These are phyloP conservation scores for Wallacemonas sp. DNA, from an alignment of 208 protist genomes.

Conservation along the genomic window DNA sequence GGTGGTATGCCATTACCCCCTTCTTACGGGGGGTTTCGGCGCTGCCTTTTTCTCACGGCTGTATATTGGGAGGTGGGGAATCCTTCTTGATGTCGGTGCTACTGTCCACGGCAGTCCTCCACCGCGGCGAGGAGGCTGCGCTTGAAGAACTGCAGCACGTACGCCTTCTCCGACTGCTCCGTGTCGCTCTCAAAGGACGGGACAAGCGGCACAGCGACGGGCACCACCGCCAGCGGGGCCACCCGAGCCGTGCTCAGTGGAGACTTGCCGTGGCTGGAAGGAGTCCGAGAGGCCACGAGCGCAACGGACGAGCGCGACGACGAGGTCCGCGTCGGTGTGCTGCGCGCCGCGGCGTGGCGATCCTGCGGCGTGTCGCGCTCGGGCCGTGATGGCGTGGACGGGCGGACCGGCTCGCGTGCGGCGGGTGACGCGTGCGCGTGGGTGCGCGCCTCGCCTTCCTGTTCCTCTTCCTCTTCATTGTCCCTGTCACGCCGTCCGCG, in stretches of 20 bases:
- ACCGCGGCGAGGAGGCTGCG: conserved; percentile 5
- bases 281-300: background rate
- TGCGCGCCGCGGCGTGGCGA: no score
- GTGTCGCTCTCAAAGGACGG: background rate
- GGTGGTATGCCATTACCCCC: no score
- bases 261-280: background rate
- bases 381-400: background rate
- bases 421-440: background rate
- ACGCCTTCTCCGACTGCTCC: conserved; percentile 5
- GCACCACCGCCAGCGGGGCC: background rate
- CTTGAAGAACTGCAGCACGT: conserved; percentile 4
- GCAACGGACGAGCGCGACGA: background rate
- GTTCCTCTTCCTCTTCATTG: no score
- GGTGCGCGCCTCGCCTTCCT: no score
- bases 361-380: no score
- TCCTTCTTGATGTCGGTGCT: background rate
- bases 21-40: no score
- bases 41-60: no score
- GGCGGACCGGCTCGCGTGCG: background rate
- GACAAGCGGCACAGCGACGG: background rate
- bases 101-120: background rate
- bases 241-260: background rate
- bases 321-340: background rate
- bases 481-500: no score
- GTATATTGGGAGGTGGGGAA: background rate